Conservation (phyloP, 169 alveolate genomes). For the Sarcocystis neurona region DNA sequence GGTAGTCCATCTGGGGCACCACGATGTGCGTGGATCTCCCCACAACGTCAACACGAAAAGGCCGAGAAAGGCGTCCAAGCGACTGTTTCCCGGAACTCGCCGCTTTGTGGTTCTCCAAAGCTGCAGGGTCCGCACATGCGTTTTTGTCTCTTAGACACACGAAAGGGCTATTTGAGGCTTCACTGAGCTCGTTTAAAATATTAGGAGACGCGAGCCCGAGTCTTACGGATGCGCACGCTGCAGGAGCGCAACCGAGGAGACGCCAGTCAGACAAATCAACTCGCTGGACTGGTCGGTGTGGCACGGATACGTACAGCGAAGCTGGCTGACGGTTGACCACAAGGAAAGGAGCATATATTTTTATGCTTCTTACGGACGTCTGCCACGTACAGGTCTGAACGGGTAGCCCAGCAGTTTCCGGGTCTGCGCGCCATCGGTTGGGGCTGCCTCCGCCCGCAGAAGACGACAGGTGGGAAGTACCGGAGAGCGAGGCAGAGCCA, state of each 20-base stretch:
- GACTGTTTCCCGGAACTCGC: too few relatives aligned
- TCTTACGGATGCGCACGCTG: conserved; percentile 24
- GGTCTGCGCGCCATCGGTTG: too few relatives aligned
- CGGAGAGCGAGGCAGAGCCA: neutral
- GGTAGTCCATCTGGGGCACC: conserved; percentile 27
- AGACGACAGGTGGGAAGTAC: too few relatives aligned
- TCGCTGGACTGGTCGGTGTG: neutral
- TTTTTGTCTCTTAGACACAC: too few relatives aligned
- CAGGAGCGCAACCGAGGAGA: conserved; percentile 15
- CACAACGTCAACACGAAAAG: conserved; percentile 55
- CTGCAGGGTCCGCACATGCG: too few relatives aligned
- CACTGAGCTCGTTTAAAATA: too few relatives aligned
- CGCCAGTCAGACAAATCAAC: conserved; percentile 12
- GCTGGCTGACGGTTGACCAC: conserved; percentile 61
- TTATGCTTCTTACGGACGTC: conserved; percentile 54
- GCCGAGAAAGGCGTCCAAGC: conserved; percentile 40
- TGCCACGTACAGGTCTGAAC: conserved; percentile 55
- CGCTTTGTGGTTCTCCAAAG: too few relatives aligned
- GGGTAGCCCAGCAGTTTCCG: too few relatives aligned
- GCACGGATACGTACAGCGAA: conserved; percentile 33
- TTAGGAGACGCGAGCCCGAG: conserved; percentile 53
- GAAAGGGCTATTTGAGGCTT: too few relatives aligned
- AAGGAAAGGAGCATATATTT: conserved; percentile 55
- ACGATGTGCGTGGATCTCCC: conserved; percentile 56
- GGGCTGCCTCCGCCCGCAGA: conserved; percentile 12